Evolutionary conservation across 495 filamentous ascomycete species (phyloP).

Genomic region (Xylaria telfairii): DNA sequence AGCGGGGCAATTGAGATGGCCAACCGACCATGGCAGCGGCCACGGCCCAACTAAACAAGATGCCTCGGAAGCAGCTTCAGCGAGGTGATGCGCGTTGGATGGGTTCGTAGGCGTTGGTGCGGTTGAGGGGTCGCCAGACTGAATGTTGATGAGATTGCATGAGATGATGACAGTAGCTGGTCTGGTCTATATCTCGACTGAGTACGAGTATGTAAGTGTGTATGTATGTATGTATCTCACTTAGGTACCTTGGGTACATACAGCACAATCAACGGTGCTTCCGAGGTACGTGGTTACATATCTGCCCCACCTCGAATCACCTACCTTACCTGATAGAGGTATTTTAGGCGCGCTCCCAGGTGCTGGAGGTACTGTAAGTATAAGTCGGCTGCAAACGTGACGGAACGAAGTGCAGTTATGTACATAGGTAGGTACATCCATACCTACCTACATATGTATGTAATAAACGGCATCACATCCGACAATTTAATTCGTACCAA

Average conservation of each 20-base stretch:
- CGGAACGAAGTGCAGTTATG: not conserved
- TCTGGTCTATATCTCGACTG: not conserved
- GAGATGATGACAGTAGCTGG: constrained; percentile 1
- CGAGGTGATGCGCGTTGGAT: not conserved
- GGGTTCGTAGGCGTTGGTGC: not conserved
- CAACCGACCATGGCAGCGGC: constrained; percentile 10
- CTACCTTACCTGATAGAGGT: no score
- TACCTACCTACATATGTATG: no score
- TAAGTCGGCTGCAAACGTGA: not conserved
- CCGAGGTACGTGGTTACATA: not conserved
- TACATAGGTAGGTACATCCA: not conserved
- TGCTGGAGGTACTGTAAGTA: no score
- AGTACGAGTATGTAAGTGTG: no score
- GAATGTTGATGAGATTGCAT: not conserved
- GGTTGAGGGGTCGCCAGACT: not conserved
- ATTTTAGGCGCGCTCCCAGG: not conserved
- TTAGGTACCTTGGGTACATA: not conserved
- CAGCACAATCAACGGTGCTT: no score
- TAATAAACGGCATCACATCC: no score
- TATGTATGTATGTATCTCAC: no score
- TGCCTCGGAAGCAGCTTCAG: not conserved
- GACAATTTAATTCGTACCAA: no score
- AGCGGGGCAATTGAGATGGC: constrained; percentile 1
- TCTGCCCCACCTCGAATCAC: constrained; percentile 15
- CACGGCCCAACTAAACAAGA: no score